A percentile compares a stretch with the other conserved stretches of the same genome.
Conservation (phyloP, 2,329 filamentous ascomycete species). For the Exophiala sp. region DNA sequence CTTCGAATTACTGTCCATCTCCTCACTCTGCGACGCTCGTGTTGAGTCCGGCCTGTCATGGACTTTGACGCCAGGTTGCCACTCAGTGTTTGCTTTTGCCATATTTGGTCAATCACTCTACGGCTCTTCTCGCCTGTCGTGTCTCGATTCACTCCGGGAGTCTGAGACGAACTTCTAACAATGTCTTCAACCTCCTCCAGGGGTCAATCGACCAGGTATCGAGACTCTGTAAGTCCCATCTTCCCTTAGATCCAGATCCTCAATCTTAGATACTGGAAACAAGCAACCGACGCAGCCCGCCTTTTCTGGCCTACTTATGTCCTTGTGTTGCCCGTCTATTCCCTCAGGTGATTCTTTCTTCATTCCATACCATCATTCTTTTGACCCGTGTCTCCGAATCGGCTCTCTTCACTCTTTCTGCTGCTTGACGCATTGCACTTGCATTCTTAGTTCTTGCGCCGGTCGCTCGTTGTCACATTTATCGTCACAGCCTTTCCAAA, state of each 20-base stretch:
- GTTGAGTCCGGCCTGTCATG: not conserved
- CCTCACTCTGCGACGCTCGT: slow-evolving; percentile 19
- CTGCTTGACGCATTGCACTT: slow-evolving; percentile 27
- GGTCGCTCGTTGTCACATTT: slow-evolving; percentile 24
- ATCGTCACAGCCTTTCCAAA: not conserved
- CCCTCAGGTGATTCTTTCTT: slow-evolving; percentile 9
- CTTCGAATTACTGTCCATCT: slow-evolving; percentile 12
- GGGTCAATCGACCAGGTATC: slow-evolving; percentile 20
- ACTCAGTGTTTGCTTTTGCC: slow-evolving; percentile 5
- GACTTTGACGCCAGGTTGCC: slow-evolving; percentile 1
- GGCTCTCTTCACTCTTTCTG: slow-evolving; percentile 24
- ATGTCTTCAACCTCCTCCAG: slow-evolving; percentile 17
- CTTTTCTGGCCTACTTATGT: slow-evolving; percentile 22
- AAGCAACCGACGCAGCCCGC: slow-evolving; percentile 5
- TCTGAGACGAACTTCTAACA: slow-evolving; percentile 22
- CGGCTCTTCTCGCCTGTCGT: slow-evolving; percentile 13
- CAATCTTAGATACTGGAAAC: slow-evolving; percentile 15
- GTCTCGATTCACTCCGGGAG: slow-evolving; percentile 2
- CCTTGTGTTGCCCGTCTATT: slow-evolving; percentile 12
- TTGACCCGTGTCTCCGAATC: slow-evolving; percentile 13
- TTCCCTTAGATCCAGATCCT: slow-evolving; percentile 22
- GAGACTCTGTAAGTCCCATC: slow-evolving; percentile 23
- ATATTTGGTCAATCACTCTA: slow-evolving; percentile 1
- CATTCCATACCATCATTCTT: slow-evolving; percentile 22
- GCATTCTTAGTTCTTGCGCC: slow-evolving; percentile 21